Conservation (phyloP, 345 rosid species). For the Citrus glauca region DNA sequence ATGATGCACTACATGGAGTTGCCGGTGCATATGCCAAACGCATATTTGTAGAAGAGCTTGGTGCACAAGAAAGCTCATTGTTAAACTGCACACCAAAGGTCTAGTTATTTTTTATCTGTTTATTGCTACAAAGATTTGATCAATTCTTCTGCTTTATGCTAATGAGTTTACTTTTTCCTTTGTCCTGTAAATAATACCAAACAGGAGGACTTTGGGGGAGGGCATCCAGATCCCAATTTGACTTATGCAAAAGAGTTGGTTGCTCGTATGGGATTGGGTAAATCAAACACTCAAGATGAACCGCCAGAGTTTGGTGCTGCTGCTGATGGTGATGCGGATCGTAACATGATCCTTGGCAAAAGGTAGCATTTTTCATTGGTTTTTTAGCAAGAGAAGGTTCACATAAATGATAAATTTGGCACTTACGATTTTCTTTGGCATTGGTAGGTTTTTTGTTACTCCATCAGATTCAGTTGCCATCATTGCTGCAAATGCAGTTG, state of each 20-base stretch:
- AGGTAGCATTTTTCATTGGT: conserved; percentile 40
- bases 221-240: conserved; percentile 98
- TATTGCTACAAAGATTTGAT: background rate
- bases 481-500: conserved; percentile 96
- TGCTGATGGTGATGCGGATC: conserved; percentile 99
- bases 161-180: conserved; percentile 2
- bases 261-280: conserved; percentile 89
- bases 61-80: conserved; percentile 76
- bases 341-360: conserved; percentile 98
- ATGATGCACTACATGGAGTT: conserved; percentile 96
- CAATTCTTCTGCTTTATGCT: background rate
- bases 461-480: conserved; percentile 99
- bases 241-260: conserved; percentile 98
- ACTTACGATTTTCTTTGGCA: conserved; percentile 6
- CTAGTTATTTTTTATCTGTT: conserved; percentile 12
- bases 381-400: conserved; percentile 7
- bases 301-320: conserved; percentile 99
- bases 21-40: conserved; percentile 93
- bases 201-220: conserved; percentile 99
- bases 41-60: conserved; percentile 96
- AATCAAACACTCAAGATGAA: conserved; percentile 62
- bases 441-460: conserved; percentile 88
- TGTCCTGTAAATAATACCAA: conserved; percentile 16
- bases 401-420: conserved; percentile 1
- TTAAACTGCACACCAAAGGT: conserved; percentile 97